Evolutionary conservation across 208 protist species (phyloP).

Genomic region (Trypanosoma scelopori): DNA sequence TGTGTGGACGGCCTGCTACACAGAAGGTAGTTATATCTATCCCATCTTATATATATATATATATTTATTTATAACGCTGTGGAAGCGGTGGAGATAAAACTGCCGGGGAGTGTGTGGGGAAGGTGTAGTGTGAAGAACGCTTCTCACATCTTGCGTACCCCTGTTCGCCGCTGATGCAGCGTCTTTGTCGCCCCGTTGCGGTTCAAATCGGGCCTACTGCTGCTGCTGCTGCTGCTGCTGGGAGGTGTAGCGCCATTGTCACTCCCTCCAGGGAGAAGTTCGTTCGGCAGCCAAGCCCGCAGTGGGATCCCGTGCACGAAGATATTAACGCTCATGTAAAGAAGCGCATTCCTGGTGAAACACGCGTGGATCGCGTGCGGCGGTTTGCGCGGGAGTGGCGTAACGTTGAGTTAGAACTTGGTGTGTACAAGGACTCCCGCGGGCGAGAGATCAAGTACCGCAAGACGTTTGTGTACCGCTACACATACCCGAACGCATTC

Average conservation of each 20-base stretch:
- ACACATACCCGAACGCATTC: slow-evolving; percentile 91
- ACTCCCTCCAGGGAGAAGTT: slow-evolving; percentile 63
- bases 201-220: neutral
- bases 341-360: slow-evolving; percentile 89
- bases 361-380: slow-evolving; percentile 82
- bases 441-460: slow-evolving; percentile 89
- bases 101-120: too few relatives aligned
- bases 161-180: slow-evolving; percentile 3
- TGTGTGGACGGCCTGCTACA: too few relatives aligned
- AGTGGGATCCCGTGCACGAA: slow-evolving; percentile 89
- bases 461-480: slow-evolving; percentile 91
- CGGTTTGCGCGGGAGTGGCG: slow-evolving; percentile 90
- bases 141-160: too few relatives aligned
- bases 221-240: neutral
- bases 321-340: slow-evolving; percentile 92
- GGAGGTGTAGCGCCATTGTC: neutral
- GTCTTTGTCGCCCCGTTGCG: neutral
- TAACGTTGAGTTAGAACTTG: slow-evolving; percentile 89
- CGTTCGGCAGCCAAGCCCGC: slow-evolving; percentile 72
- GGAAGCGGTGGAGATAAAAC: neutral
- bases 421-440: slow-evolving; percentile 85
- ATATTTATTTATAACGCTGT: neutral
- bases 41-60: neutral
- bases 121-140: neutral
- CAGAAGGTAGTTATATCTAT: neutral